Evolutionary conservation across 768 basidiomycete species (phyloP), one percentile per base, ranked within the genome.

Genomic region (Krasilnikovozyma curviuscula): DNA sequence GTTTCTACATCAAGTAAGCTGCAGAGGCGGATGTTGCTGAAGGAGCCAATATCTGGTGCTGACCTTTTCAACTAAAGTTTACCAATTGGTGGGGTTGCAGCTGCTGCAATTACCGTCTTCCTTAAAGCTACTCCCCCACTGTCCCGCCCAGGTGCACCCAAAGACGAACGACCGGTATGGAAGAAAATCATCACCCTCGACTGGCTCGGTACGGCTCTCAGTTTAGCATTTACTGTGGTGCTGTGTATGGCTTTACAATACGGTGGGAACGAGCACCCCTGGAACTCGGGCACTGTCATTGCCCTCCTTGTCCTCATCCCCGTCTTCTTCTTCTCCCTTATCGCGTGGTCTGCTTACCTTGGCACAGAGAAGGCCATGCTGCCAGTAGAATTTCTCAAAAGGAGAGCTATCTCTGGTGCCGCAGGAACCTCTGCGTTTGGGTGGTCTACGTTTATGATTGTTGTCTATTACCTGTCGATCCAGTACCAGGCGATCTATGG

Each of bases 401-500:
- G 50, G 12, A 18, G 44, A 16, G 37, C 45, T 8, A 42, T 52
- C 23, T 33, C 38, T 18, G 44, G 44, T 5, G 16, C 48, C 3
- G 16, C 41, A 2, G 1, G 18, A 1, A 30, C 23, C 10, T 35
- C 23, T 43, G 41, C 10, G 32, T 5, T 6, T 29, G 41, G 12
- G 23, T 47, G 35, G 32, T 18, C 40, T 19, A 27, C 48, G 7
- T 52, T 41, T 40, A 52, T 52, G 50, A 40, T 27, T 19, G 40
- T 45, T 25, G 44, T 52, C 10, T 28, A 40, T 24, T 46, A 46
- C 44, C 33, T 52, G 12, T 45, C 50, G 12, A 46, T 52, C 40
- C 2, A 8, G 7, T 46, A 40, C 40, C 50, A 52, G 40, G 44
- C 44, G 23, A 34, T 52, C 38, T 27, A 46, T 28, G 50, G 50